Percentiles rank a stretch among this genome's conserved stretches.
Evolutionary conservation across 129 eudicot genomes (phyloP).

Genomic region (Tagetes patula): DNA sequence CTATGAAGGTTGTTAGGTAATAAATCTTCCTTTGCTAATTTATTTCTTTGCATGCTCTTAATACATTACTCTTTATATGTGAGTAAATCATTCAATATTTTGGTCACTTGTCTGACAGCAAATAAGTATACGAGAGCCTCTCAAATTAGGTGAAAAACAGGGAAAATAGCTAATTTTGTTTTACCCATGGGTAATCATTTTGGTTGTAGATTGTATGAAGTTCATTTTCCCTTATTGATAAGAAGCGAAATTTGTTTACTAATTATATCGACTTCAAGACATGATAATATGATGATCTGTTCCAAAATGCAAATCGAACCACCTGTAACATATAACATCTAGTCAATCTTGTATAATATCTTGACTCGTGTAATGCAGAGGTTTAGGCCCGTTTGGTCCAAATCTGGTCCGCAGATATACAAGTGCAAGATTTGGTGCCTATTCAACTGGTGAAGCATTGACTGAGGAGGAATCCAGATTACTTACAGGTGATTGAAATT

Average conservation of each 20-base stretch:
- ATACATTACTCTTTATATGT: neutral
- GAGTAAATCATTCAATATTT: neutral
- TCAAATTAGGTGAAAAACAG: constrained; percentile 3
- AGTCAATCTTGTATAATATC: neutral
- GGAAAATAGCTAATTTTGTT: neutral
- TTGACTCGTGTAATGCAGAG: constrained; percentile 49
- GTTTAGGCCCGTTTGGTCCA: constrained; percentile 96
- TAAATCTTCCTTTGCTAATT: neutral
- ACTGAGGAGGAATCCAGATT: constrained; percentile 64
- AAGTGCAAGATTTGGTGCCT: constrained; percentile 72
- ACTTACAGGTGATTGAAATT: constrained; percentile 61
- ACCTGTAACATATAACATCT: neutral
- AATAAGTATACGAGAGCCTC: neutral
- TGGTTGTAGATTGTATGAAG: neutral
- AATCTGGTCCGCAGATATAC: constrained; percentile 72
- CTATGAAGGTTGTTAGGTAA: constrained; percentile 79
- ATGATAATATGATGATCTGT: neutral
- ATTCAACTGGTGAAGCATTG: constrained; percentile 56
- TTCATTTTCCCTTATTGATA: neutral
- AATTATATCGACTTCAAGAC: neutral
- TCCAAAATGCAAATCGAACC: neutral
- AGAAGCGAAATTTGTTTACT: neutral
- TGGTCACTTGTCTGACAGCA: neutral
- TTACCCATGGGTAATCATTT: neutral
- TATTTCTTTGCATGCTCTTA: neutral